These are phyloP conservation scores for Nitzschia sp. DNA, from an alignment of 108 stramenopile genomes.

Conservation along the genomic window DNA sequence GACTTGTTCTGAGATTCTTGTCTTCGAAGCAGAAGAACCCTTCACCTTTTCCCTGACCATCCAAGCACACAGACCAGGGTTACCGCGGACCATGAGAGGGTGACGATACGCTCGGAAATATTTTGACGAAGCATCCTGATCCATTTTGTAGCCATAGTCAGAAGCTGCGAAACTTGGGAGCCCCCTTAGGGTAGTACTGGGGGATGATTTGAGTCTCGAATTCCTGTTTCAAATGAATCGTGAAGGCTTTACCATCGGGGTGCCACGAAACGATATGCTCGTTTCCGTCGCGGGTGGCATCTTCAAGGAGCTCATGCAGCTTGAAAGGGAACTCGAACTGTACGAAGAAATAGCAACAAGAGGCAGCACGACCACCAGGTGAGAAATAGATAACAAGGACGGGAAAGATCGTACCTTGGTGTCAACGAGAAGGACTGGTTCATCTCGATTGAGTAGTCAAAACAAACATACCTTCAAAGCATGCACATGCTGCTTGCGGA, in stretches of 20 bases:
- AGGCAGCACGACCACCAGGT: too few species aligned
- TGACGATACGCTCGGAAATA: not conserved
- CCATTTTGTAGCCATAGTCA: conserved; percentile 64
- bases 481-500: too few species aligned
- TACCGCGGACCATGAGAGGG: not conserved
- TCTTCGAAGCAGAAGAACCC: not conserved
- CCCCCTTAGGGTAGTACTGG: conserved; percentile 66
- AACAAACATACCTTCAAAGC: too few species aligned
- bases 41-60: not conserved
- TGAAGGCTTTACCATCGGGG: conserved; percentile 75
- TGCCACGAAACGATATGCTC: conserved; percentile 72
- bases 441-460: too few species aligned
- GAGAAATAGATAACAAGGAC: too few species aligned
- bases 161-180: conserved; percentile 79
- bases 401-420: too few species aligned
- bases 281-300: conserved; percentile 40
- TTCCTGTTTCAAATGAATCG: conserved; percentile 63
- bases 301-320: conserved; percentile 11
- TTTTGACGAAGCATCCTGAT: not conserved
- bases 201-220: conserved; percentile 77
- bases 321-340: conserved; percentile 13
- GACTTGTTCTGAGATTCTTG: not conserved
- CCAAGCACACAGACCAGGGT: not conserved
- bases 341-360: not conserved
- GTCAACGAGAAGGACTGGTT: too few species aligned